These are phyloP conservation scores for Globisporangium carolinianum DNA, from an alignment of 352 stramenopile genomes.

Conservation along the genomic window DNA sequence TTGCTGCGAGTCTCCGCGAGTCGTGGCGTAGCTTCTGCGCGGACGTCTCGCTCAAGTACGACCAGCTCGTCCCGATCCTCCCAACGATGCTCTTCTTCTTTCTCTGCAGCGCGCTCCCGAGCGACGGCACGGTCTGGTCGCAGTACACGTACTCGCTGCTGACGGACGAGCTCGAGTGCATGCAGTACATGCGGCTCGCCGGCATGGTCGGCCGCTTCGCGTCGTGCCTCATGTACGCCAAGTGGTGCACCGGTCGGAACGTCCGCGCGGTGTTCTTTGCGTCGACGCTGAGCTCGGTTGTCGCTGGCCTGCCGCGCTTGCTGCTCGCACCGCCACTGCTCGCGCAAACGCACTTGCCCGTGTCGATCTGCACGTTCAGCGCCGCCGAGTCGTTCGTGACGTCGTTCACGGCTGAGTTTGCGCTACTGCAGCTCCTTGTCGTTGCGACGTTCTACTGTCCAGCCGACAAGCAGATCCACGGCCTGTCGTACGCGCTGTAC, in stretches of 20 bases:
- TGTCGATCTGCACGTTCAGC: constrained; percentile 64
- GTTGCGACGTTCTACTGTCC: constrained; percentile 82
- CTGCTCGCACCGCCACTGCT: constrained; percentile 50
- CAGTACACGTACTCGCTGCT: constrained; percentile 76
- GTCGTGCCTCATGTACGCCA: constrained; percentile 70
- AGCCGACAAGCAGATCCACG: constrained; percentile 39
- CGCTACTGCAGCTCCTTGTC: constrained; percentile 73
- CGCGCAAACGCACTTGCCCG: constrained; percentile 22
- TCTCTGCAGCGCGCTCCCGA: constrained; percentile 61
- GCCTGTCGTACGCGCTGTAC: constrained; percentile 74
- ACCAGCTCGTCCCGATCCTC: constrained; percentile 44
- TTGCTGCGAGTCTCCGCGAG: constrained; percentile 12
- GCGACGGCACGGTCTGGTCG: constrained; percentile 68
- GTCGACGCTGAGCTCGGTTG: constrained; percentile 58
- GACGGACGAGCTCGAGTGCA: constrained; percentile 43
- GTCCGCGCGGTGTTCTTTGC: constrained; percentile 71
- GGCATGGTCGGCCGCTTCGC: constrained; percentile 67
- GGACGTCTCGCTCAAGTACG: constrained; percentile 35
- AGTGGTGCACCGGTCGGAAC: constrained; percentile 50
- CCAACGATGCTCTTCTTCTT: constrained; percentile 81
- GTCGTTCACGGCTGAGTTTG: constrained; percentile 72
- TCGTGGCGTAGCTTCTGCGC: constrained; percentile 42
- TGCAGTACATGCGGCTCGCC: constrained; percentile 65
- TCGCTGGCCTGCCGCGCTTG: constrained; percentile 55
- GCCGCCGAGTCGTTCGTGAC: constrained; percentile 71